These are phyloP conservation scores for Neonectria ditissima DNA, from an alignment of 2,329 filamentous ascomycete species.

Conservation along the genomic window DNA sequence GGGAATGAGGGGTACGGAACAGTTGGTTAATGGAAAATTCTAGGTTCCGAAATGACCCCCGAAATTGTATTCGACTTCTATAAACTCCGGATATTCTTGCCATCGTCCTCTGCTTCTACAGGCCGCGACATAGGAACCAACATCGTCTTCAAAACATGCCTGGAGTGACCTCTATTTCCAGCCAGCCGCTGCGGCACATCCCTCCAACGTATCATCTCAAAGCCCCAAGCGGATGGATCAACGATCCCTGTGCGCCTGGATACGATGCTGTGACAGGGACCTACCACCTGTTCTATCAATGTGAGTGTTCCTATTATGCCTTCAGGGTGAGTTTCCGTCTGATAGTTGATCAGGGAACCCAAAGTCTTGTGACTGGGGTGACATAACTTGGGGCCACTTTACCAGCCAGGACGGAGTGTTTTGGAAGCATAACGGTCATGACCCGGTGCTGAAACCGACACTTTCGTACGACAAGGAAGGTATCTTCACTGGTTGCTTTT, in stretches of 20 bases:
- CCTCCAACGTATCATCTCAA: slow-evolving; percentile 39
- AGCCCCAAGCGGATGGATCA: slow-evolving; percentile 40
- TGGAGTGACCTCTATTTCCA: background rate
- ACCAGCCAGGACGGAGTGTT: slow-evolving; percentile 55
- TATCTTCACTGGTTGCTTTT: slow-evolving; percentile 64
- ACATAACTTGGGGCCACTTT: slow-evolving; percentile 63
- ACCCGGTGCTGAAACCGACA: slow-evolving; percentile 51
- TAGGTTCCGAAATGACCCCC: background rate
- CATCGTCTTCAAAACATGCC: background rate
- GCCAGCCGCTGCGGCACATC: slow-evolving; percentile 32
- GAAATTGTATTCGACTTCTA: too few relatives aligned
- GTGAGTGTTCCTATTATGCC: slow-evolving; percentile 13
- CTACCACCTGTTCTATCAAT: slow-evolving; percentile 44
- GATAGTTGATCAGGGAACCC: slow-evolving; percentile 49
- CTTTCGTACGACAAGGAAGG: slow-evolving; percentile 62
- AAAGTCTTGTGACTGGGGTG: slow-evolving; percentile 52
- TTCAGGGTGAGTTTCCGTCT: background rate
- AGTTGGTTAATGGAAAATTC: background rate
- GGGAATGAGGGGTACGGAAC: background rate
- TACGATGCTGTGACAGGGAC: slow-evolving; percentile 37
- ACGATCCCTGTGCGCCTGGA: slow-evolving; percentile 41
- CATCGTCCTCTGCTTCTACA: too few relatives aligned
- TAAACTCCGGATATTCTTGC: too few relatives aligned
- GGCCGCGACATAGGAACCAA: background rate
- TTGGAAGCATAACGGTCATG: slow-evolving; percentile 56